These are phyloP conservation scores for Oryza australiensis DNA, from an alignment of 176 grass and related monocot species.

Conservation along the genomic window DNA sequence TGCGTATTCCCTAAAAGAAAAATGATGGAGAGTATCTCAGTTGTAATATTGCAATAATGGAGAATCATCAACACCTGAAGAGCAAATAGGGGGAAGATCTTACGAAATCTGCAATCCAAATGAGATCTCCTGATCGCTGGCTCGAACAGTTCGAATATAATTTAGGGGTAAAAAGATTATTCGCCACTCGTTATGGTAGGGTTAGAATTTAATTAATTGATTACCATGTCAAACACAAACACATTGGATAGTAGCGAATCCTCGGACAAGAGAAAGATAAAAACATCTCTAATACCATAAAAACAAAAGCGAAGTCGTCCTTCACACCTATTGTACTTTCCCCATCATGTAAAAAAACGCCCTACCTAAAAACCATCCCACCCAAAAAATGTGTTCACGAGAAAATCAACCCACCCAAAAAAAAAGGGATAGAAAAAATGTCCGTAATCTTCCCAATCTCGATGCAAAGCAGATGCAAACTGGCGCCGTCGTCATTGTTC, in stretches of 20 bases:
- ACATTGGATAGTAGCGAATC: background rate
- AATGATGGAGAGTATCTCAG: background rate
- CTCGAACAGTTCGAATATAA: background rate
- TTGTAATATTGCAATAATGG: background rate
- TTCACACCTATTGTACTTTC: too few relatives aligned
- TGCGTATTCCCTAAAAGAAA: background rate
- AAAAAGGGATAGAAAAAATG: too few relatives aligned
- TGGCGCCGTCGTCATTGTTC: background rate
- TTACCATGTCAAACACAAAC: background rate
- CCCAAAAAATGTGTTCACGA: too few relatives aligned
- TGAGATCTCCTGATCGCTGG: background rate
- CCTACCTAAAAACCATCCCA: too few relatives aligned
- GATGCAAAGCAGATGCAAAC: background rate
- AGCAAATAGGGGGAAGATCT: background rate
- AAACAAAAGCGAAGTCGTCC: too few relatives aligned
- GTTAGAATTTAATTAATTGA: too few relatives aligned
- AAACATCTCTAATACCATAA: background rate
- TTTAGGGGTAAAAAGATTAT: background rate
- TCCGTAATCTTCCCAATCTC: too few relatives aligned
- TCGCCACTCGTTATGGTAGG: background rate
- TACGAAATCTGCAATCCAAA: background rate
- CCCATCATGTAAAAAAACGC: too few relatives aligned
- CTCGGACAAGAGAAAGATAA: background rate
- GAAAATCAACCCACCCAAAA: too few relatives aligned
- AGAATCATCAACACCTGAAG: background rate